Base-by-base conservation (phyloP, 805 yeast species). In the Monosporozyma aquatica region DNA sequence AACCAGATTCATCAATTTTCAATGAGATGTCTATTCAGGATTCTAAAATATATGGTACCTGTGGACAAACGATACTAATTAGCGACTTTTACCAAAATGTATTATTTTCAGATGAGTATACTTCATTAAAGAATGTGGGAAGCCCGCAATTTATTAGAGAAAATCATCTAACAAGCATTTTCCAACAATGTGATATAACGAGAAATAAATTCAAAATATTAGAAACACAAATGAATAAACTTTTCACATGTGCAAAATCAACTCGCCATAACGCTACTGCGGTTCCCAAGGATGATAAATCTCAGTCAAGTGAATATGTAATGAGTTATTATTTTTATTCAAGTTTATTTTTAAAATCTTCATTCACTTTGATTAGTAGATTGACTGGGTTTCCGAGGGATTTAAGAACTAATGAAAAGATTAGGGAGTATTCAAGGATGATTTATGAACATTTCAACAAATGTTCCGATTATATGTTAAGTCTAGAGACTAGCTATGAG, bases 91-190 rank as follows among this genome's bases (percentile, higher is more conserved):
- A 44, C 35, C 26, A 47, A 6, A 49, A 47, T 3, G 55, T 57
- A 15, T 46, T 59, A 14, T 56, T 46, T 42, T 41, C 44, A 30
- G 55, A 53, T 35, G 50, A 46, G 15, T 59, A 45, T 36, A 55
- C 62, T 0, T 48, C 58, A 3, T 52, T 59, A 10, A 49, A 46
- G 39, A 54, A 54, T 36, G 44, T 45, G 10, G 55, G 60, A 5
- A 50, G 50, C 40, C 55, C 60, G 3, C 41, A 44, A 4, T 38
- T 36, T 14, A 28, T 54, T 11, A 45, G 49, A 41, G 38, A 43
- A 2, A 41, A 39, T 25, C 39, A 58, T 21, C 26, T 51, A 9
- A 29, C 28, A 13, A 61, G 56, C 20, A 37, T 59, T 3, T 47
- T 51, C n/a, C 43, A 26, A 5, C 10, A 26, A 25, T 25, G 24